A percentile compares a stretch with the other conserved stretches of the same genome.
Conservation (phyloP, 805 yeast species). For the Yarrowia alimentaria region DNA sequence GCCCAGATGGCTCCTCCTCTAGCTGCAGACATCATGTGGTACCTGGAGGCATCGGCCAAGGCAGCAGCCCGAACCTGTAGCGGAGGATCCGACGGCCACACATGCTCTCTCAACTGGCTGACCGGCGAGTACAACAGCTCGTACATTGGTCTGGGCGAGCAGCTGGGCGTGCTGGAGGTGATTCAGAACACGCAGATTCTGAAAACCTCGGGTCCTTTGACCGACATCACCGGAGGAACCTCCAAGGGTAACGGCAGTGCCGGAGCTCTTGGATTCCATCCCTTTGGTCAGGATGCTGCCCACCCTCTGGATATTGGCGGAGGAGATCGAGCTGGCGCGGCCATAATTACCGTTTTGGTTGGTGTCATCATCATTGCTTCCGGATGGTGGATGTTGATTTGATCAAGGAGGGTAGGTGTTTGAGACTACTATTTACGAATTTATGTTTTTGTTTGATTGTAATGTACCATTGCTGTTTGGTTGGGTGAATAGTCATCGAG, state of each 20-base stretch:
- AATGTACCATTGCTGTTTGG: background rate
- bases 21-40: slow-evolving; percentile 45
- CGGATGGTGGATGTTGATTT: slow-evolving; percentile 32
- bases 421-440: slow-evolving; percentile 7
- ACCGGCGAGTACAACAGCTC: slow-evolving; percentile 57
- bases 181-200: slow-evolving; percentile 48
- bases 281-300: slow-evolving; percentile 25
- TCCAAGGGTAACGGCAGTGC: slow-evolving; percentile 67
- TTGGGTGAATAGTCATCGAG: no score
- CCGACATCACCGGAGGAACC: slow-evolving; percentile 64
- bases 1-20: slow-evolving; percentile 57
- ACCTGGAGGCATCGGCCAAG: slow-evolving; percentile 52
- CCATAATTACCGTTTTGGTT: slow-evolving; percentile 33
- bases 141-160: slow-evolving; percentile 77
- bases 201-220: slow-evolving; percentile 54
- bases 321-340: slow-evolving; percentile 35
- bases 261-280: slow-evolving; percentile 44
- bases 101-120: slow-evolving; percentile 79
- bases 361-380: slow-evolving; percentile 29
- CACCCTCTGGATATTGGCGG: slow-evolving; percentile 30
- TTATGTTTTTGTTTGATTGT: slow-evolving; percentile 11
- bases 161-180: slow-evolving; percentile 71
- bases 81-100: slow-evolving; percentile 77
- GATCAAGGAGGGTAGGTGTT: no score
- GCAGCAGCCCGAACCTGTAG: slow-evolving; percentile 79